phyloP scores from a whole-genome alignment of 2,329 filamentous ascomycete genomes.

The Aspergillus phoenicis region DNA sequence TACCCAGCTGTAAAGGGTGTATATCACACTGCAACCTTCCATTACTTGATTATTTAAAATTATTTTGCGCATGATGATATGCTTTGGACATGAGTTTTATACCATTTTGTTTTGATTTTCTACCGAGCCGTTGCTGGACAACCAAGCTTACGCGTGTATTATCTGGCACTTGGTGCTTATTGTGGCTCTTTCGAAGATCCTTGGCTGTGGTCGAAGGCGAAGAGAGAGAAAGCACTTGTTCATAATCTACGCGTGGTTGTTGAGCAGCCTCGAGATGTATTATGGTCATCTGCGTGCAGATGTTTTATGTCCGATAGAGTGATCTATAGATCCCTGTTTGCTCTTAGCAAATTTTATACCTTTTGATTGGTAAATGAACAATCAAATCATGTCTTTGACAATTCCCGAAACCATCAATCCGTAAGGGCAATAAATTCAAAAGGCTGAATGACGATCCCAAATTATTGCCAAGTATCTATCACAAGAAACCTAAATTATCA shows the following conservation, averaged over 20 bases:
- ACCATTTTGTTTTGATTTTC: conserved; percentile 4
- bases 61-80: neutral
- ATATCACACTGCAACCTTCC: too few species aligned
- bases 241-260: neutral
- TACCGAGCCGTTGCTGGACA: conserved; percentile 9
- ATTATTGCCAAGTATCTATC: too few species aligned
- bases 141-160: conserved; percentile 1
- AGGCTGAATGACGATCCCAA: too few species aligned
- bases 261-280: neutral
- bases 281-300: neutral
- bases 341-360: neutral
- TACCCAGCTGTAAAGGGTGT: conserved; percentile 6
- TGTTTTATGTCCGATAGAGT: neutral
- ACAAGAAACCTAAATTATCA: too few species aligned
- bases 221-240: neutral
- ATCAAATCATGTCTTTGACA: too few species aligned
- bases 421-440: too few species aligned
- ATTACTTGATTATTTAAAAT: too few species aligned
- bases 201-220: neutral
- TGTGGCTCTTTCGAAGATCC: neutral
- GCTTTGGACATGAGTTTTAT: conserved; percentile 8
- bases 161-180: neutral
- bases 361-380: too few species aligned
- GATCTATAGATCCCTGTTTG: neutral
- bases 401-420: too few species aligned